Evolutionary conservation across 208 protist species (phyloP), one percentile per base, ranked within the genome.

Genomic region (Leishmania turanica): DNA sequence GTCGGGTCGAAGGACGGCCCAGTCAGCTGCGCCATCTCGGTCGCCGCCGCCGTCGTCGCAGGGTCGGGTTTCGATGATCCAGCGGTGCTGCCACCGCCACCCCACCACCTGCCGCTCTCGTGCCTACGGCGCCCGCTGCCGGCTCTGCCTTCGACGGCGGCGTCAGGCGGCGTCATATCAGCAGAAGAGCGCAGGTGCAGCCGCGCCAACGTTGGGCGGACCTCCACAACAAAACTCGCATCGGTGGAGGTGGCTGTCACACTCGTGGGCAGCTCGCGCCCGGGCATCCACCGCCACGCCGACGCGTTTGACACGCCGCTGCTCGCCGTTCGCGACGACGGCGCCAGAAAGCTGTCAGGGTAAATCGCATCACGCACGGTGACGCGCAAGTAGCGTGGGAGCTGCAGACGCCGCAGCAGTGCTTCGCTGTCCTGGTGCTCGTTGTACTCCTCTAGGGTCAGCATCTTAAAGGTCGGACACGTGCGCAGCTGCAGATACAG

Each of bases 401-500:
- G 83, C 73, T 87, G 85, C 77, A 97, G 82, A 37, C 89, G 87
- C 17, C 65, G 65, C 75, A 93, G 87, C 75, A 97, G 87, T 56
- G 75, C 84, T 47, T 84, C 87, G 79, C 92, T 96, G 74, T 96
- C 89, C 77, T 96, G 91, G 65, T 90, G 84, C 86, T 96, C 94
- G 81, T 95, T 88, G 91, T 97, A 96, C 84, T 97, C 94, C 71
- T 89, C 84, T 0, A 80, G 80, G 13, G 89, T 87, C 8, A 96
- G 81, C 92, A 97, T 95, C 83, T 89, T 89, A 77, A 97, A 96
- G 37, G 65, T 56, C 0, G 94, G 91, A 77, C 94, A 97, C 37
- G 87, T 75, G 53, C 77, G 70, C 9, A 97, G 89, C 75, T 96
- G 89, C 11, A 97, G 62, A 54, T 88, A 87, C 6, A 97, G 79